Base-by-base conservation (phyloP, 73 alveolate species). In the Paramecium tetraurelia region DNA sequence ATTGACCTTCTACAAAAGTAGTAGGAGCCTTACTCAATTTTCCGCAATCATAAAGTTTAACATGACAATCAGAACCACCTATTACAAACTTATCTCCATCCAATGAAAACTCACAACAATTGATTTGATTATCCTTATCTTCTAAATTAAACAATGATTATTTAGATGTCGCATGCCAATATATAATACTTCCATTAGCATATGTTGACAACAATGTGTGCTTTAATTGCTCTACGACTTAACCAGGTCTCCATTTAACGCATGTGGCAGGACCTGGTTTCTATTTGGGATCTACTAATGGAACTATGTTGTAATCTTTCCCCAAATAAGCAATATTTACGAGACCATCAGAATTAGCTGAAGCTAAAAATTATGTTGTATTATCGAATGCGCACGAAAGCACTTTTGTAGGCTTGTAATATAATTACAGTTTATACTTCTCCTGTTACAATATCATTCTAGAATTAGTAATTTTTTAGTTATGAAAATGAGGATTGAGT, bases 131-230 rank as follows among this genome's bases (percentile, higher is more conserved):
- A 63, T 83, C 92, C 14, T 70, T 48, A 40, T 89, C 94, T 44
- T 89, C 92, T 38, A 70, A 22, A 33, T 85, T 69, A 27, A 63
- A 89, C 46, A 89, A 71, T 1, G 48, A 70, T 89, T 89, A 43
- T 18, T 59, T 57, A 18, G 94, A 89, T 71, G 94, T 89, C 14
- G 94, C 94, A 89, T 89, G 94, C 94, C 94, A 89, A 71, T 70
- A 89, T 27, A 89, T 58, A 9, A 77, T 43, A 27, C 50, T 89
- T 21, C 94, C 94, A 24, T 29, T 40, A 16, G 94, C 33, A 71
- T 89, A 89, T 14, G 94, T 89, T 11, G 94, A 88, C 48, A 89
- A 71, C 29, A 89, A 48, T 5, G 85, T 83, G 50, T 89, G 58
- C 18, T 89, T 89, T 20, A 89, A 80, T 10, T 72, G 63, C n/a